Percentiles rank a stretch among this genome's conserved stretches.
Conservation (phyloP, 371 early-diverging fungal species). For the Racocetra persica region DNA sequence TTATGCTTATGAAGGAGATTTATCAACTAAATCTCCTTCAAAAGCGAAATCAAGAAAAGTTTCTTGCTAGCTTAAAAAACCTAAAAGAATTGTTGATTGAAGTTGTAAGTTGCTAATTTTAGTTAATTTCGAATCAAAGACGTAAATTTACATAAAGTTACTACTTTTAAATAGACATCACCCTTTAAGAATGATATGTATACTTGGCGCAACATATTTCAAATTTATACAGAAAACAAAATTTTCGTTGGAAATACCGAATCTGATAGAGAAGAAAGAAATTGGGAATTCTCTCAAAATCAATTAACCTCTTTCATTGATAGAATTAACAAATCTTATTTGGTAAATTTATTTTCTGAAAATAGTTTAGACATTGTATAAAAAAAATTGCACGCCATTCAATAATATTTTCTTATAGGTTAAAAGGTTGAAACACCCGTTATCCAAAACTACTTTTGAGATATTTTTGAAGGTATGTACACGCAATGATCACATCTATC, state of each 20-base stretch:
- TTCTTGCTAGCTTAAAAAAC: too few species aligned
- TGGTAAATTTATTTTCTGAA: constrained; percentile 51
- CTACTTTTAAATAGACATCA: too few species aligned
- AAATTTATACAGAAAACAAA: constrained; percentile 72
- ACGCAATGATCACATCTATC: not conserved
- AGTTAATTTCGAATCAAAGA: too few species aligned
- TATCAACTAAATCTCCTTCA: too few species aligned
- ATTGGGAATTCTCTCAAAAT: constrained; percentile 61
- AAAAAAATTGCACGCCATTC: not conserved
- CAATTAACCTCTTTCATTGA: constrained; percentile 68
- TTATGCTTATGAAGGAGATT: too few species aligned
- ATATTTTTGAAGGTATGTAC: constrained; percentile 34
- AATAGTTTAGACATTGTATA: not conserved
- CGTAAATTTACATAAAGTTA: too few species aligned
- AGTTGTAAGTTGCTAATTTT: too few species aligned
- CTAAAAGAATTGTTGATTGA: too few species aligned
- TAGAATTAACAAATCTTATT: constrained; percentile 55
- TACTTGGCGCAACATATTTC: constrained; percentile 74
- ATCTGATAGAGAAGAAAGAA: constrained; percentile 54
- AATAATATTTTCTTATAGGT: constrained; percentile 6
- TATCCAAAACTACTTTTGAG: constrained; percentile 11
- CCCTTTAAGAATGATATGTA: too few species aligned
- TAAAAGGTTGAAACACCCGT: not conserved
- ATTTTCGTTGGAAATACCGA: constrained; percentile 68
- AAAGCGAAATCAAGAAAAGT: too few species aligned